Evolutionary conservation across 306 rosid genomes (phyloP).

Genomic region (Trifolium pratense): DNA sequence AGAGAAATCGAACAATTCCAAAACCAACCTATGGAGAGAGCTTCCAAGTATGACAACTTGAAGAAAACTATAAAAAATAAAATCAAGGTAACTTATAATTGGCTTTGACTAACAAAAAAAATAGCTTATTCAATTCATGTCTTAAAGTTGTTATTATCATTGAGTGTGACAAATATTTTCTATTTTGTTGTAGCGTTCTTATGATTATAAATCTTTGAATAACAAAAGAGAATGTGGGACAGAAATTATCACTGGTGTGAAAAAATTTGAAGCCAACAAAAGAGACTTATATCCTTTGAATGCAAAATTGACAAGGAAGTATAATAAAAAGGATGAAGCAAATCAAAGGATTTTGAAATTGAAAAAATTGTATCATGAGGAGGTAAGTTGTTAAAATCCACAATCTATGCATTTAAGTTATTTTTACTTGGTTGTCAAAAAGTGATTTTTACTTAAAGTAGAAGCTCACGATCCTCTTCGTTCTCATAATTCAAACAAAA

Average conservation of each 20-base stretch:
- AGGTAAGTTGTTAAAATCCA: constrained; percentile 13
- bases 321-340: constrained; percentile 25
- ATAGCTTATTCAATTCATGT: neutral
- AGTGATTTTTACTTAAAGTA: no score
- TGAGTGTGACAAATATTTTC: neutral
- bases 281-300: neutral
- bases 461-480: neutral
- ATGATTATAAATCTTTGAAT: neutral
- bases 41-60: neutral
- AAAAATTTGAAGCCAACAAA: neutral
- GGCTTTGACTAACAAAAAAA: neutral
- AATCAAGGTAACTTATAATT: constrained; percentile 31
- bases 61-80: constrained; percentile 20
- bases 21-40: constrained; percentile 13
- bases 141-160: neutral
- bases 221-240: neutral
- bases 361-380: constrained; percentile 12
- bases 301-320: constrained; percentile 8
- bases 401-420: neutral
- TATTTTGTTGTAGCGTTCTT: neutral
- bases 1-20: constrained; percentile 37
- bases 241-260: neutral
- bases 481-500: neutral
- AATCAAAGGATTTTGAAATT: constrained; percentile 29
- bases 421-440: neutral